Percentiles rank a stretch among this genome's conserved stretches.
These are phyloP conservation scores for Phytopythium delawarense DNA, from an alignment of 352 stramenopile species.

Conservation along the genomic window DNA sequence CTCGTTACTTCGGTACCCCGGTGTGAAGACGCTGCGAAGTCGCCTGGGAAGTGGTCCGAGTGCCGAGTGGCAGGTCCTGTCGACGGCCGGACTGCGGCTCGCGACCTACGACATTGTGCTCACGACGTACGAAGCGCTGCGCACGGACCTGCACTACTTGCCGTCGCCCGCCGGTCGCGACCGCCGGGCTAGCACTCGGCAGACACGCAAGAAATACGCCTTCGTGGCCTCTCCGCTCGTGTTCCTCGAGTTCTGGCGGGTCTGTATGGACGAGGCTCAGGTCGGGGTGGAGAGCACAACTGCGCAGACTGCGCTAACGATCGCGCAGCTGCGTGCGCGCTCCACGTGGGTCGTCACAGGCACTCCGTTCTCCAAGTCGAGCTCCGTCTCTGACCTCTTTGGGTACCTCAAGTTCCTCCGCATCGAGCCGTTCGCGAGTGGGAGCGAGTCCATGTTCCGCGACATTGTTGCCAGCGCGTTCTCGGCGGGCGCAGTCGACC, in stretches of 20 bases:
- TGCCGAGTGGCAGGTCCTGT: conserved; percentile 52
- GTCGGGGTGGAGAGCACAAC: conserved; percentile 78
- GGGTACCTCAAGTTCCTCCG: conserved; percentile 75
- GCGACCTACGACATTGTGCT: conserved; percentile 89
- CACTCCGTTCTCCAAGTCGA: conserved; percentile 68
- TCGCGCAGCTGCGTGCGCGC: conserved; percentile 53
- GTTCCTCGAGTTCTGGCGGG: conserved; percentile 83
- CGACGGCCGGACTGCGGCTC: conserved; percentile 37
- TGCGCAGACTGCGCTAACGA: conserved; percentile 78
- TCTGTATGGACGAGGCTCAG: conserved; percentile 93
- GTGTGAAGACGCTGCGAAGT: conserved; percentile 42
- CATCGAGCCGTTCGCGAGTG: conserved; percentile 19
- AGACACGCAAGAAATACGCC: conserved; percentile 69
- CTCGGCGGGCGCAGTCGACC: conserved; percentile 28
- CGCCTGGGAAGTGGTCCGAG: conserved; percentile 27
- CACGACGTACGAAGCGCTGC: conserved; percentile 88
- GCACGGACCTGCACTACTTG: conserved; percentile 77
- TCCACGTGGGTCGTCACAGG: conserved; percentile 89
- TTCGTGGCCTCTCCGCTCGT: conserved; percentile 87
- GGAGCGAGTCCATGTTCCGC: conserved; percentile 30
- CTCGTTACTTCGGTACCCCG: conserved; percentile 50
- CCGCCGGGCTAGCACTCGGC: conserved; percentile 56
- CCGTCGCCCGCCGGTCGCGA: conserved; percentile 26
- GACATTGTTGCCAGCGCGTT: conserved; percentile 33
- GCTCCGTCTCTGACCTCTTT: conserved; percentile 75